Base-by-base conservation (phyloP, 2,329 filamentous ascomycete species). In the Fusarium subtropicale region DNA sequence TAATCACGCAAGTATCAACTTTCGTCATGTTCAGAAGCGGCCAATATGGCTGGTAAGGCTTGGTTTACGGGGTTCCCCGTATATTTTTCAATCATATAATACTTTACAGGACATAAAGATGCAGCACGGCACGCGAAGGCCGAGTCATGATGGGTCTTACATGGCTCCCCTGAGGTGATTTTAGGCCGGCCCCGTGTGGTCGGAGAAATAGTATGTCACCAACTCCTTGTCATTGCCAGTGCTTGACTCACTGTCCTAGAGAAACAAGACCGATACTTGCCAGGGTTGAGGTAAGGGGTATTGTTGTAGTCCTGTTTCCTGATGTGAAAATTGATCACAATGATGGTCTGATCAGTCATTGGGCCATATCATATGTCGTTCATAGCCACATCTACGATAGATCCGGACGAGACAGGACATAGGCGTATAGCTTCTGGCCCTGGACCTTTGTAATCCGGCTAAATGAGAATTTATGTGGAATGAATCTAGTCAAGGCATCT, bases 1-100 rank as follows among this genome's bases (percentile, higher is more conserved):
- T 39, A 26, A 51, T 64, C 62, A 73, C 54, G 64, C 70, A 63
- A 73, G 16, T 22, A 30, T 22, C 22, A 31, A n/a, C 30, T 45
- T 44, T n/a, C 38, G 28, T 60, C 28, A 46, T 20, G 38, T 38
- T 48, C 62, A 41, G 24, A 22, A 53, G 9, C 8, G 39, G 36
- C 54, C 30, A 56, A 45, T 45, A 62, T 62, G 69, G 70, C 44
- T 11, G 39, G 24, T 28, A 45, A 68, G 48, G 48, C 53, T 52
- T 57, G 58, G 46, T 68, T 44, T 12, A 51, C 15, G 34, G 48
- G 33, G 11, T 13, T 20, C 12, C 15, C n/a, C 12, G 36, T 34
- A 39, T 20, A 5, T 11, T 22, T 22, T 51, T 9, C 8, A 28
- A 28, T 15, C 5, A 12, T 38, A 4, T 5, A 36, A 20, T 39